Evolutionary conservation across 176 grass and related monocot genomes (phyloP), one percentile per base, ranked within the genome.

Genomic region (Echinochloa phyllopogon): DNA sequence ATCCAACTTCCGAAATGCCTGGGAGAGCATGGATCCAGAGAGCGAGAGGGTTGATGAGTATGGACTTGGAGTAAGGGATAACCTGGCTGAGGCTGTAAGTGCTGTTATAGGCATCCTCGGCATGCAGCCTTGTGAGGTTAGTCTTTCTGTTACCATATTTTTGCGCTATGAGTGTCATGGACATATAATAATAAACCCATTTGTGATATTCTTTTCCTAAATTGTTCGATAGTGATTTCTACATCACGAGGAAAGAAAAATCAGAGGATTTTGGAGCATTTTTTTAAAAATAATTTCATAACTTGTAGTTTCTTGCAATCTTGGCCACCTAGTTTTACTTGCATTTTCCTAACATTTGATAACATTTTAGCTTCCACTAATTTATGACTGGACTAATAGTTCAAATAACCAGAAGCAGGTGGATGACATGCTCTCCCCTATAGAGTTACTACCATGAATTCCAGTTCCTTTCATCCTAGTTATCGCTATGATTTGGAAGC

Each of bases 61-160:
- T 36, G 96, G 93, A 8, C 93, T 99, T 23, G 96, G 96, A 65
- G 96, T 86, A 53, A 92, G 94, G 75, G 96, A 99, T 58, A 94
- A 89, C 84, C 83, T 99, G 77, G 79, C 88, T 2, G 91, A 99
- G 86, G 92, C 96, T 61, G 96, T 99, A 15, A 91, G 75, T 87
- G 96, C 96, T 76, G 96, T 96, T 39, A 91, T 92, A 69, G 66
- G 84, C 73, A 96, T 99, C 76, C 93, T 99, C 5, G 96, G 96
- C 91, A 99, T 99, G 96, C 96, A 92, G 38, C 86, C 93, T 41
- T 99, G 96, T 20, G 96, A 99, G 93, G 96, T 98, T 57, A 85
- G 83, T 75, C 61, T 56, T 21, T 42, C 17, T n/a, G 20, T 80
- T 61, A 83, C 25, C 23, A 36, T 52, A 50, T 69, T 74, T 37